These are phyloP conservation scores for Pseudevernia furfuracea DNA, from an alignment of 495 filamentous ascomycete genomes.

Conservation along the genomic window DNA sequence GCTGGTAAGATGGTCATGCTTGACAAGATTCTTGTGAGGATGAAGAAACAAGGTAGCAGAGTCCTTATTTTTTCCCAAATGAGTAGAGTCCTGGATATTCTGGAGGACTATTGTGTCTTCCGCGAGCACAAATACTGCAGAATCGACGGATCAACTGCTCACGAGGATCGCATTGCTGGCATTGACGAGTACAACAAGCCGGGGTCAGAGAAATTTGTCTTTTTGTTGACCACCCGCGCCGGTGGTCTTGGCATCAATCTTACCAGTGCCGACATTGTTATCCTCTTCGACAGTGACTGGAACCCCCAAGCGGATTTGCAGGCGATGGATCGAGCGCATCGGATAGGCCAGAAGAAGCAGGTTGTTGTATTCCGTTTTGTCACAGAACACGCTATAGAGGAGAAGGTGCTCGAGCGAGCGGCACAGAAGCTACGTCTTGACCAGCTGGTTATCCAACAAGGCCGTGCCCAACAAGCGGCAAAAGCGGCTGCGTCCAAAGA, in stretches of 20 bases:
- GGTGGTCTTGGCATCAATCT: conserved; percentile 98
- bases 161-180: conserved; percentile 93
- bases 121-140: conserved; percentile 91
- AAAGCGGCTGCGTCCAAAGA: conserved; percentile 90
- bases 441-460: conserved; percentile 99
- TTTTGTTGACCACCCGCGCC: conserved; percentile 92
- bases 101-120: conserved; percentile 98
- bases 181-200: conserved; percentile 98
- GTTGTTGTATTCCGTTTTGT: conserved; percentile 94
- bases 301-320: conserved; percentile 98
- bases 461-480: conserved; percentile 82
- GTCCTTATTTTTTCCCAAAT: conserved; percentile 99
- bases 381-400: conserved; percentile 96
- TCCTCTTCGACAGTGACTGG: conserved; percentile 99
- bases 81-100: conserved; percentile 92
- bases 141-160: conserved; percentile 94
- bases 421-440: conserved; percentile 96
- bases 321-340: conserved; percentile 97
- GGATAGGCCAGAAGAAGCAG: conserved; percentile 98
- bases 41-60: conserved; percentile 79
- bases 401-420: conserved; percentile 95
- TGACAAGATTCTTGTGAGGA: conserved; percentile 78
- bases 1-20: conserved; percentile 97
- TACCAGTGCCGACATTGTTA: conserved; percentile 90
- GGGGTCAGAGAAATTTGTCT: conserved; percentile 92